Conservation (phyloP, 176 grass and related monocot genomes). For the Oryza longistaminata region DNA sequence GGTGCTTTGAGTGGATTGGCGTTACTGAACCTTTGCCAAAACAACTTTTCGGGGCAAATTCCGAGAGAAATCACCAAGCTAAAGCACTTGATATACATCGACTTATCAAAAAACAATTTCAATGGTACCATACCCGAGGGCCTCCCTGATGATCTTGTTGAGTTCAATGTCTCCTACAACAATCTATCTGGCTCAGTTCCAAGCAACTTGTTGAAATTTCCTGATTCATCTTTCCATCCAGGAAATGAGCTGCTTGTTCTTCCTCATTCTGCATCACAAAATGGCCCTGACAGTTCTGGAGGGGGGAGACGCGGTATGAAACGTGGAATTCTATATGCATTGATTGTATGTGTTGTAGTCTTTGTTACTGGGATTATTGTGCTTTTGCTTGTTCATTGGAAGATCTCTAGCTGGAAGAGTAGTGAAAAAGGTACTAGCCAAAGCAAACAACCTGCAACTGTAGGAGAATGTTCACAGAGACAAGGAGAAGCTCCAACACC, state of each 20-base stretch:
- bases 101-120: slow-evolving; percentile 79
- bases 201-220: slow-evolving; percentile 73
- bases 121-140: slow-evolving; percentile 67
- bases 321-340: slow-evolving; percentile 56
- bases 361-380: slow-evolving; percentile 72
- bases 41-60: slow-evolving; percentile 72
- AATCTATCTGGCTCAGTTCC: slow-evolving; percentile 77
- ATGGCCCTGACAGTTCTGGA: slow-evolving; percentile 32
- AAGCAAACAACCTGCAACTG: slow-evolving; percentile 31
- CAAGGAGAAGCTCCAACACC: slow-evolving; percentile 42
- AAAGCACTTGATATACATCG: slow-evolving; percentile 61
- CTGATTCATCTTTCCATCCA: slow-evolving; percentile 92
- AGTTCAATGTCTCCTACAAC: slow-evolving; percentile 85
- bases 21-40: slow-evolving; percentile 57
- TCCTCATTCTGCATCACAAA: slow-evolving; percentile 49
- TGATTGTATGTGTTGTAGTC: slow-evolving; percentile 60
- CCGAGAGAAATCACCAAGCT: slow-evolving; percentile 63
- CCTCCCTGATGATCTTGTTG: slow-evolving; percentile 61
- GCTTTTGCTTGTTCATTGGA: slow-evolving; percentile 69
- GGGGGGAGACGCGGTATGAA: slow-evolving; percentile 54
- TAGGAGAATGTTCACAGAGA: slow-evolving; percentile 42
- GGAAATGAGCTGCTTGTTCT: slow-evolving; percentile 75
- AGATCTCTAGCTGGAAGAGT: slow-evolving; percentile 54
- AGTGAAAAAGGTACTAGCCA: slow-evolving; percentile 40
- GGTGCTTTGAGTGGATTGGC: slow-evolving; percentile 54